Evolutionary conservation across 2,329 filamentous ascomycete genomes (phyloP), one percentile per base, ranked within the genome.

Genomic region (Fusarium foetens): DNA sequence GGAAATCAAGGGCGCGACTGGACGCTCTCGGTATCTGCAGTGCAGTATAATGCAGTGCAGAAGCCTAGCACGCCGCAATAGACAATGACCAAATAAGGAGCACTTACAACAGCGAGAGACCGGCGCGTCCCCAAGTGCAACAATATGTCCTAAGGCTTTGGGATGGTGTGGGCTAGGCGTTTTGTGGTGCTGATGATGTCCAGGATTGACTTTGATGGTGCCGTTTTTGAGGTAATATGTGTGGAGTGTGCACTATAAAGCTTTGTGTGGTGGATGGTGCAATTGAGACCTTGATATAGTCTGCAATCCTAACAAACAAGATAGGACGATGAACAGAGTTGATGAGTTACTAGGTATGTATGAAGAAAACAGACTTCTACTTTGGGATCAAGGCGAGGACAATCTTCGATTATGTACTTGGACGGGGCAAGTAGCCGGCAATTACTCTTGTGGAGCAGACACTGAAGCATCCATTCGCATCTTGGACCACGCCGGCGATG

Each of bases 381-480:
- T 76, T 75, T 76, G 63, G 75, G 75, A 76, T 63, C 64, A 67
- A 64, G 66, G 48, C 61, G 76, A 79, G 76, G 75, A 75, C 57
- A 73, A 66, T 63, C 65, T 74, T 73, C 66, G 68, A 71, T 77
- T 79, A 78, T 78, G 76, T 79, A 79, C 71, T 77, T 69, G 66
- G 66, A 62, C 57, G 67, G 64, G 65, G 71, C 72, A 70, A 60
- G 45, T 66, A 64, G 58, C 64, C 72, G 66, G 66, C 68, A 77
- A 64, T 72, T 72, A 71, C 64, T 36, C 63, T 58, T 73, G 74
- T 67, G 67, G 65, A 68, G 65, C 63, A 55, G 55, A 54, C 48
- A 61, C 49, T 58, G 54, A 68, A 69, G 65, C 73, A 72, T 53
- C 39, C 29, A 57, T 58, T 49, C 36, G 36, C 46, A 59, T 75